Evolutionary conservation across 305 asterid species (phyloP), one percentile per base, ranked within the genome.

Genomic region (Lippia alba): DNA sequence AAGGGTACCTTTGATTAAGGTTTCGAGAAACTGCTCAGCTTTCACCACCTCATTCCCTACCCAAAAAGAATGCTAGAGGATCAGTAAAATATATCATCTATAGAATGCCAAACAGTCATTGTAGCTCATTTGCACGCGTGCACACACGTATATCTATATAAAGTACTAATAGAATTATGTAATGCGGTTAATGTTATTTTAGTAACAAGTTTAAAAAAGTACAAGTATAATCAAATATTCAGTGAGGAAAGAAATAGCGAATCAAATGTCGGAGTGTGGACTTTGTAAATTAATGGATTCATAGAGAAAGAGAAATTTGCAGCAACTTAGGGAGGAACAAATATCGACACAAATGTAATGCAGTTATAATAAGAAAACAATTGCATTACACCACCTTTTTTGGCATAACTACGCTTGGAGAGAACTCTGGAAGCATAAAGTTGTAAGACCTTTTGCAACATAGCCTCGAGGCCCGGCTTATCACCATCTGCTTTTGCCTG

Each of bases 381-480:
- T 62, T 10, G 65, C 24, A 41, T 54, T 18, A 73, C 50, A 41
- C 60, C 34, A 91, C 97, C 96, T 85, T 88, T 94, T 79, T 69
- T 85, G 66, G 99, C 96, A 71, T 91, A 89, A 78, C 96, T 89
- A 69, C 95, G 96, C 78, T 94, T 94, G 40, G 96, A 94, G 56
- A 94, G 97, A 74, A 87, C 77, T 79, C 81, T 83, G 39, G 96
- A 88, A 82, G 97, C 97, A 84, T 91, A 94, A 69, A 94, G 80
- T 78, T 91, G 98, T 61, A 91, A 71, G 76, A 94, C 97, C 75
- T 85, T 94, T 82, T 91, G 99, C 81, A 94, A 44, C 99, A 94
- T 94, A 73, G 96, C 99, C 80, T 91, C 96, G 67, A 94, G 96
- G 69, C 99, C 99, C 0, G 96, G 99, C 78, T 91, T 94, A 76